Conservation (phyloP, 2,329 filamentous ascomycete genomes). For the Aspergillus ibericus region DNA sequence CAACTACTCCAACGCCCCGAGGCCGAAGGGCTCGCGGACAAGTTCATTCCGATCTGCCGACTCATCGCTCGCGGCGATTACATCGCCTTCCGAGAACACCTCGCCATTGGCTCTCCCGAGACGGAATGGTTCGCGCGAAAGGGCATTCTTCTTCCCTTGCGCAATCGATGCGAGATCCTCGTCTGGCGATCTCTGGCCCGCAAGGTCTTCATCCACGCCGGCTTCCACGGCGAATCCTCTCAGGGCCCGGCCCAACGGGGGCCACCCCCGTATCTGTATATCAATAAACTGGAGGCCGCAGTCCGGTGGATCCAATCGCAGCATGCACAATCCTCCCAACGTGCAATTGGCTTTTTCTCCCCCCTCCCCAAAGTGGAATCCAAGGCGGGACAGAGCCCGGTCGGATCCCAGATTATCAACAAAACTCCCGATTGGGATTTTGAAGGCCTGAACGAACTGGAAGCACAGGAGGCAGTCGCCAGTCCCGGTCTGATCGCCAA, state of each 20-base stretch:
- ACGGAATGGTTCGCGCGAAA: slow-evolving; percentile 74
- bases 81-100: slow-evolving; percentile 67
- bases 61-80: slow-evolving; percentile 76
- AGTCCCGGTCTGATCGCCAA: slow-evolving; percentile 23
- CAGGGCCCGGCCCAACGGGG: slow-evolving; percentile 45
- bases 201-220: slow-evolving; percentile 74
- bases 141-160: slow-evolving; percentile 72
- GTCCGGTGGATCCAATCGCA: slow-evolving; percentile 62
- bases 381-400: slow-evolving; percentile 11
- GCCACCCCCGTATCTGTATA: slow-evolving; percentile 70
- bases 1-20: slow-evolving; percentile 69
- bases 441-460: slow-evolving; percentile 18
- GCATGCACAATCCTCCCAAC: slow-evolving; percentile 17
- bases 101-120: slow-evolving; percentile 55
- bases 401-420: slow-evolving; percentile 33
- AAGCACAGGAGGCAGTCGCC: slow-evolving; percentile 7
- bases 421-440: slow-evolving; percentile 37
- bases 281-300: slow-evolving; percentile 65
- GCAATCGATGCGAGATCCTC: slow-evolving; percentile 74
- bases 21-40: slow-evolving; percentile 61
- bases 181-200: slow-evolving; percentile 82
- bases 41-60: slow-evolving; percentile 71
- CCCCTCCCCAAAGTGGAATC: slow-evolving; percentile 6
- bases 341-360: slow-evolving; percentile 4
- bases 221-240: slow-evolving; percentile 60